phyloP scores from a whole-genome alignment of 805 yeast genomes.

The Ogataea pignaliae region DNA sequence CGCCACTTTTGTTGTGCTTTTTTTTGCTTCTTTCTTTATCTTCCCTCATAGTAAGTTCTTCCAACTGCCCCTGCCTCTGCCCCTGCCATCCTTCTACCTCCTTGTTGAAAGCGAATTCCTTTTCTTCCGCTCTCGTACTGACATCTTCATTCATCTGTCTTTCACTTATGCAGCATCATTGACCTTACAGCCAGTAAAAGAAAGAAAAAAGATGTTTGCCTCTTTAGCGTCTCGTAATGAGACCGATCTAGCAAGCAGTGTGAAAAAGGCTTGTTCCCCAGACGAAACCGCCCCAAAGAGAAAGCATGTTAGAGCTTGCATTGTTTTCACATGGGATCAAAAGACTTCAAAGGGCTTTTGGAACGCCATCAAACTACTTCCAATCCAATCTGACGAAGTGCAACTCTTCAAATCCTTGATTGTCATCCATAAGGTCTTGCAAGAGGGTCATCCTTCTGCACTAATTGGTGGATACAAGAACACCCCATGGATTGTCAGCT shows the following conservation, averaged over 20 bases:
- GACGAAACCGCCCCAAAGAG: conserved; percentile 94
- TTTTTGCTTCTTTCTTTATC: no score
- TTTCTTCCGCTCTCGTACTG: no score
- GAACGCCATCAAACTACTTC: conserved; percentile 74
- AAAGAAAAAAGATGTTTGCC: no score
- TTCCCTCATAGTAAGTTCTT: no score
- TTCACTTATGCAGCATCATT: no score
- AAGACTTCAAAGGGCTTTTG: conserved; percentile 80
- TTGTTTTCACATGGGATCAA: conserved; percentile 95
- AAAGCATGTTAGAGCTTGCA: conserved; percentile 93
- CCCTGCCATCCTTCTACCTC: no score
- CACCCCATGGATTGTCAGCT: conserved; percentile 69
- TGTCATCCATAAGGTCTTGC: conserved; percentile 85
- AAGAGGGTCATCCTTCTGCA: conserved; percentile 92
- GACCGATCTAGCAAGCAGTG: conserved; percentile 40
- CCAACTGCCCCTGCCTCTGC: no score
- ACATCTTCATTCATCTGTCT: no score
- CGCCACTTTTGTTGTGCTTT: no score
- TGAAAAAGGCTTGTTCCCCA: conserved; percentile 77
- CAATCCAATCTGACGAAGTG: conserved; percentile 76
- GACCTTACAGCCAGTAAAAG: no score
- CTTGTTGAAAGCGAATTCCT: no score
- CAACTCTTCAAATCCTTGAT: conserved; percentile 84
- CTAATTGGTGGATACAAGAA: conserved; percentile 77
- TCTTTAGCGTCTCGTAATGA: conserved; percentile 22